These are phyloP conservation scores for Sporothrix curviconia DNA, from an alignment of 2,329 filamentous ascomycete species.

Conservation along the genomic window DNA sequence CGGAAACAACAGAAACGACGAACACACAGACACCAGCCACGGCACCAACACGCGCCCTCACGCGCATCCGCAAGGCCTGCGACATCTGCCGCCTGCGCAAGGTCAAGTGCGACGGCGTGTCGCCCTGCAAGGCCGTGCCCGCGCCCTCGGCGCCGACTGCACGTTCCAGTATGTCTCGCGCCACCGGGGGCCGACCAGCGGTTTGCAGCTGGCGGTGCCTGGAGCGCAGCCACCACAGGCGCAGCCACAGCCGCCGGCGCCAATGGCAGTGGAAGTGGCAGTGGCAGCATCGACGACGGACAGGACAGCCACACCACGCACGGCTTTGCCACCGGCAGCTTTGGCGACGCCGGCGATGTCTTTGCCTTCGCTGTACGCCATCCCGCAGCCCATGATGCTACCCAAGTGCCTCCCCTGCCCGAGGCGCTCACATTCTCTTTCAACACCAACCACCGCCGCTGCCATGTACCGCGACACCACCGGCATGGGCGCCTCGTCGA, in stretches of 20 bases:
- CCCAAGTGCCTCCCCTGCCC: background rate
- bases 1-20: background rate
- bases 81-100: constrained; percentile 58
- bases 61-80: constrained; percentile 51
- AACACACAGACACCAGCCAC: background rate
- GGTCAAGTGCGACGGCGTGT: constrained; percentile 36
- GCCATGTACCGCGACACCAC: background rate
- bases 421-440: background rate
- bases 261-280: background rate
- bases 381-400: constrained; percentile 7
- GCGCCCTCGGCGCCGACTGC: constrained; percentile 51
- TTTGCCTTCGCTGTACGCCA: constrained; percentile 1
- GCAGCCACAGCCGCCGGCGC: background rate
- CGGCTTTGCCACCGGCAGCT: background rate
- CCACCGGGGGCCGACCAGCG: constrained; percentile 53
- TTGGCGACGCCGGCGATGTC: constrained; percentile 1
- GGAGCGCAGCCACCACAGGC: background rate
- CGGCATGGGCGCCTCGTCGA: background rate
- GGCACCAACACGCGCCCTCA: constrained; percentile 26
- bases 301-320: background rate
- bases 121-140: constrained; percentile 45
- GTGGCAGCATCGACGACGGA: constrained; percentile 7
- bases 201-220: constrained; percentile 31
- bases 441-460: background rate
- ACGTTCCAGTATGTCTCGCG: constrained; percentile 53